Conservation (phyloP, 106 monocot genomes). For the Posidonia australis region DNA sequence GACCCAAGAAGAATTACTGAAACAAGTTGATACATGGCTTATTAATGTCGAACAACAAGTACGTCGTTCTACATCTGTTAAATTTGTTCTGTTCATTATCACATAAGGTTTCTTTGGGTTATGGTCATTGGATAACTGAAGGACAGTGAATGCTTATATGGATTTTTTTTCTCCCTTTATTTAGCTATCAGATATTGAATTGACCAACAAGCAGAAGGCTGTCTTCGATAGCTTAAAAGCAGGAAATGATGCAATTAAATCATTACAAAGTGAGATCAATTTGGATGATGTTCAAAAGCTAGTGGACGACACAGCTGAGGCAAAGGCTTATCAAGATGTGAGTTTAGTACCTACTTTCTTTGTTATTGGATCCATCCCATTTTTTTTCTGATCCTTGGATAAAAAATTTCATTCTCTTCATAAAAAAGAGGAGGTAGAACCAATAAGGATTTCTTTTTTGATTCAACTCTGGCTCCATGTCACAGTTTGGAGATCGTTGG, state of each 20-base stretch:
- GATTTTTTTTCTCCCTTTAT: slow-evolving; percentile 7
- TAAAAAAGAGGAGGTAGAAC: too few relatives aligned
- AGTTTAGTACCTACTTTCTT: slow-evolving; percentile 14
- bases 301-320: slow-evolving; percentile 91
- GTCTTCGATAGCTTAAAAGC: slow-evolving; percentile 90
- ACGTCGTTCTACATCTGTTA: slow-evolving; percentile 6
- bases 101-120: too few relatives aligned
- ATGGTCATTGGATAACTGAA: too few relatives aligned
- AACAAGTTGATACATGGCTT: slow-evolving; percentile 80
- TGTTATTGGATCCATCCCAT: too few relatives aligned
- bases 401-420: too few relatives aligned
- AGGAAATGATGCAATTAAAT: slow-evolving; percentile 75
- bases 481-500: not conserved
- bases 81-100: not conserved
- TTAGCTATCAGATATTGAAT: slow-evolving; percentile 90
- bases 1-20: slow-evolving; percentile 78
- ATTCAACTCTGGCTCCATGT: too few relatives aligned
- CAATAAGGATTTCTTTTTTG: too few relatives aligned
- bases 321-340: slow-evolving; percentile 98
- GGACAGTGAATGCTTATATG: not conserved
- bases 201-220: slow-evolving; percentile 77
- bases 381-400: too few relatives aligned
- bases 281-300: slow-evolving; percentile 93
- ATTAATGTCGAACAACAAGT: slow-evolving; percentile 96
- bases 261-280: slow-evolving; percentile 87